Evolutionary conservation across 176 grass and related monocot species (phyloP).

Genomic region (Musa troglodytarum): DNA sequence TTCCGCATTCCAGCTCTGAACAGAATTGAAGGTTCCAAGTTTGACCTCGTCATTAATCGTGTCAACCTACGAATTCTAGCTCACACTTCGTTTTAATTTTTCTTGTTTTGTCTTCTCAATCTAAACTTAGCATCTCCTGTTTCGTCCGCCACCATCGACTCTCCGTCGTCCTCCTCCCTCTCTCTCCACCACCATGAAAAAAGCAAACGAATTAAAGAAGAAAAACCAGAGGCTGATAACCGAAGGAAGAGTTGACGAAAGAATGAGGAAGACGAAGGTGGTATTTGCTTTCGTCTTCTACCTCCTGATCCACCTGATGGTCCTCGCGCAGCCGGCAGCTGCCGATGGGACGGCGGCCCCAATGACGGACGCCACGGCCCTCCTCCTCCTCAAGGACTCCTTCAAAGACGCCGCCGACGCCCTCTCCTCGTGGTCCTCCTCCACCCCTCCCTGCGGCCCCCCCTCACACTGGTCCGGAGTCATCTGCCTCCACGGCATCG

Average conservation of each 20-base stretch:
- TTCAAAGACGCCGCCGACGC: background rate
- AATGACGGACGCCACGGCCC: too few relatives aligned
- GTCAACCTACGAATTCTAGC: constrained; percentile 3
- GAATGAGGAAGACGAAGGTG: background rate
- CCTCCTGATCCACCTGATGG: background rate
- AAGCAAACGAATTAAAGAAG: background rate
- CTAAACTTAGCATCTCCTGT: constrained; percentile 1
- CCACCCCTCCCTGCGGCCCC: background rate
- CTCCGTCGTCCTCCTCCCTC: too few relatives aligned
- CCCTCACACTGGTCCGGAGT: too few relatives aligned
- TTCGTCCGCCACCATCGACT: background rate
- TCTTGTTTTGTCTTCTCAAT: background rate
- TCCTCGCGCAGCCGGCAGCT: background rate
- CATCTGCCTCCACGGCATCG: too few relatives aligned
- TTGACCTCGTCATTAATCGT: background rate
- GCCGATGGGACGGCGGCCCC: too few relatives aligned
- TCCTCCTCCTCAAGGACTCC: constrained; percentile 1
- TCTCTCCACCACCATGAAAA: background rate
- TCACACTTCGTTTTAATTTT: background rate
- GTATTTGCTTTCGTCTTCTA: background rate
- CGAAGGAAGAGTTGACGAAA: background rate
- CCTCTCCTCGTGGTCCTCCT: constrained; percentile 1
- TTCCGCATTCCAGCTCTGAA: too few relatives aligned
- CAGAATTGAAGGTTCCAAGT: too few relatives aligned
- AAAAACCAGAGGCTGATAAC: background rate